phyloP scores from a whole-genome alignment of 1,139 yeast genomes.

The Geotrichum histeridarum region DNA sequence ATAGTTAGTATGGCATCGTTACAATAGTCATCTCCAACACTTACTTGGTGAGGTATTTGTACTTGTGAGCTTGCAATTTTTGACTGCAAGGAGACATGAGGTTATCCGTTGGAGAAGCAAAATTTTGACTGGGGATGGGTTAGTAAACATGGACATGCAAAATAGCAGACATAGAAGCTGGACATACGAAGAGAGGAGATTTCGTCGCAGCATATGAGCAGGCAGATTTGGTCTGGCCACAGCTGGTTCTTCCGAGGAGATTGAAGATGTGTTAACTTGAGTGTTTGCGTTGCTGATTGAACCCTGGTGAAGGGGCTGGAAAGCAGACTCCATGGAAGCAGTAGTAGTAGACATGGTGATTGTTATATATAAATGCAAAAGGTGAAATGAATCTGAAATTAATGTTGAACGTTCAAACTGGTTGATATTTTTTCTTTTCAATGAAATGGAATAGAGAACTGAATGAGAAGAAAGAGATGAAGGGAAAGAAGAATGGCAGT shows the following conservation, averaged over 20 bases:
- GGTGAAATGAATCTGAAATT: background rate
- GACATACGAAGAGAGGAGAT: constrained; percentile 8
- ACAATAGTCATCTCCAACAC: background rate
- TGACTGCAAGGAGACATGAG: constrained; percentile 55
- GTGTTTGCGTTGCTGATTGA: constrained; percentile 2
- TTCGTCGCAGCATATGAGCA: constrained; percentile 11
- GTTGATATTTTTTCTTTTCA: too few species aligned
- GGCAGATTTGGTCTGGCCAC: background rate
- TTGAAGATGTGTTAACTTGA: background rate
- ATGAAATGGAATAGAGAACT: background rate
- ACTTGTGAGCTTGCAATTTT: constrained; percentile 48
- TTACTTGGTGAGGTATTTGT: constrained; percentile 38
- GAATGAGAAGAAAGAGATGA: background rate
- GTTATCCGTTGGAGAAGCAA: constrained; percentile 57
- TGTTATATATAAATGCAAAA: background rate
- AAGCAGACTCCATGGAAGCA: constrained; percentile 6
- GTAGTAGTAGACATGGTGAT: constrained; percentile 3
- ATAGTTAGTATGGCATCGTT: background rate
- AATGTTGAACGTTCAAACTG: background rate
- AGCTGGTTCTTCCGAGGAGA: background rate
- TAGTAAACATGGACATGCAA: background rate
- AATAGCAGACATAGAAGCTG: background rate
- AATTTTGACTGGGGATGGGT: background rate
- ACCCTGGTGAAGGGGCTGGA: constrained; percentile 11
- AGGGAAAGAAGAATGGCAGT: background rate